Base-by-base conservation (phyloP, 2,329 filamentous ascomycete species). In the Penicillium sp. region DNA sequence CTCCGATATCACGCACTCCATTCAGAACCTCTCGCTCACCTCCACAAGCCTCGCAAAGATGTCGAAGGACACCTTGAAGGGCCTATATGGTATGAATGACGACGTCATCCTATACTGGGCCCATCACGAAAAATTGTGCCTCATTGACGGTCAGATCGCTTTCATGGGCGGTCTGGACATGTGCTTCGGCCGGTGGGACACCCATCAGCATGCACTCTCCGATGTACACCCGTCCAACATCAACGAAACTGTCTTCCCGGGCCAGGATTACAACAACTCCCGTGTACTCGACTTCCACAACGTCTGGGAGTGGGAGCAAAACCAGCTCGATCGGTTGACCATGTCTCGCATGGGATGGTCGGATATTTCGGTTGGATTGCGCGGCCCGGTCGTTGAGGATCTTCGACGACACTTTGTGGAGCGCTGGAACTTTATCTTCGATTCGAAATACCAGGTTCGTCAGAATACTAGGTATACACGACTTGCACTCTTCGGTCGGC, bases 101-200 rank as follows among this genome's bases (percentile, higher is more conserved):
- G 92, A 90, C 65, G 86, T 92, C 1, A 89, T 96, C 11, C 78
- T 96, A 1, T 96, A 91, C 76, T 96, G 92, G 92, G 91, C 92
- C 2, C 92, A 96, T 68, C 92, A 96, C 67, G 92, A 97, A 77
- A 97, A 97, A 76, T 83, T 96, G 0, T 91, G 91, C 66, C 73
- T 96, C 2, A 79, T 97, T 16, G 92, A 97, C 72, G 86, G 88
- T n/a, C 81, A 82, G 10, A 81, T 88, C 56, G 92, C 89, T 2
- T 96, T 97, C 72, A 96, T 96, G 92, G 92, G 92, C 51, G 93
- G 92, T 19, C 79, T 96, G 1, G 92, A 96, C 75, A 81, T 96
- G 69, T 96, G 87, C 72, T 96, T 92, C 69, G 92, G 92, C 37
- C 84, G 92, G 70, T 96, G 90, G 85, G 92, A 96, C 68, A 96